Conservation (phyloP, 768 basidiomycete species). For the Lactarius hatsudake region DNA sequence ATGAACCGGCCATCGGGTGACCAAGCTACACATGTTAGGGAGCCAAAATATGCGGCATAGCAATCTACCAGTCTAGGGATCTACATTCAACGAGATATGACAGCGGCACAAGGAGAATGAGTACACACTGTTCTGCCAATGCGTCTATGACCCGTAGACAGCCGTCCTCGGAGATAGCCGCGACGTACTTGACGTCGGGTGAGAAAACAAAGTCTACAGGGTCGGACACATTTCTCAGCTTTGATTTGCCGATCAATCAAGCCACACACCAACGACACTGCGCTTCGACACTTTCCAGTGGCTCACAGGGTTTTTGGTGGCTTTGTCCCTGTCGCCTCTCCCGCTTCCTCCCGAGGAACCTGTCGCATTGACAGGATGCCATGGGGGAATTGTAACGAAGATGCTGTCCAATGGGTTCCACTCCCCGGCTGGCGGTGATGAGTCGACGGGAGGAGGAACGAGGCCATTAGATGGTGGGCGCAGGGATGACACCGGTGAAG, state of each 20-base stretch:
- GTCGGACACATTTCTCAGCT: conserved; percentile 7
- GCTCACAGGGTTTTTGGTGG: conserved; percentile 82
- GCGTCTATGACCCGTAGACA: conserved; percentile 88
- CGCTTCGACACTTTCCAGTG: conserved; percentile 82
- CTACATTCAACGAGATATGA: neutral
- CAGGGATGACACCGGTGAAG: conserved; percentile 29
- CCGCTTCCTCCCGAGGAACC: conserved; percentile 34
- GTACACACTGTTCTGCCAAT: conserved; percentile 73
- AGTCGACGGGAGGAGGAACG: conserved; percentile 28
- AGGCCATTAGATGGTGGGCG: conserved; percentile 31
- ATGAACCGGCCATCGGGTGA: conserved; percentile 95
- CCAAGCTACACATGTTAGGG: conserved; percentile 88
- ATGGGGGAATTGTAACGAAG: conserved; percentile 80
- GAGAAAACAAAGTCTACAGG: conserved; percentile 83
- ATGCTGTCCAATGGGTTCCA: conserved; percentile 81
- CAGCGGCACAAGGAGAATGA: neutral
- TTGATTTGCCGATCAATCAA: neutral
- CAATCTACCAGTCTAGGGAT: conserved; percentile 78
- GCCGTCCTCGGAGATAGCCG: conserved; percentile 90
- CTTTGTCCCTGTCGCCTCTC: conserved; percentile 56
- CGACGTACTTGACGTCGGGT: conserved; percentile 88
- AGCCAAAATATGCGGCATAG: conserved; percentile 93
- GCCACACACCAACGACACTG: conserved; percentile 62
- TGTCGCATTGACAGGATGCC: conserved; percentile 65
- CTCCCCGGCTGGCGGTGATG: conserved; percentile 40